Evolutionary conservation across 176 grass and related monocot genomes (phyloP).

Genomic region (Poa annua): DNA sequence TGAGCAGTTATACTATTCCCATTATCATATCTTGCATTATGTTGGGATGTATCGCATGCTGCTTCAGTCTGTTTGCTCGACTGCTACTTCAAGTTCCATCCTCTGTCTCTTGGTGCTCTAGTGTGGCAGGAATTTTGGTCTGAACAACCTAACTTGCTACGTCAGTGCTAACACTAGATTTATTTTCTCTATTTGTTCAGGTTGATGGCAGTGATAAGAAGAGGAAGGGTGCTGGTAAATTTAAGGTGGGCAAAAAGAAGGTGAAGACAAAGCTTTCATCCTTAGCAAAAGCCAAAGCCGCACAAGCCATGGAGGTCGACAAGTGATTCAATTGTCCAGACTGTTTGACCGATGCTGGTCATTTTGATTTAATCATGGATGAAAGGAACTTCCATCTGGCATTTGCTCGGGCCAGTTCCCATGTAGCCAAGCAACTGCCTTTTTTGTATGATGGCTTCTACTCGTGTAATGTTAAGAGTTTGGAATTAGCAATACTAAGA

Average conservation of each 20-base stretch:
- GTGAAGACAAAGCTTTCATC: slow-evolving; percentile 85
- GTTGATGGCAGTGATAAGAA: slow-evolving; percentile 67
- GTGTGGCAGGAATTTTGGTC: background rate
- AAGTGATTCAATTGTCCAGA: slow-evolving; percentile 38
- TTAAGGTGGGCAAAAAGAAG: slow-evolving; percentile 89
- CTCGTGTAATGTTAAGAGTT: no score
- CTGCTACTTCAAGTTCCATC: rapidly evolving
- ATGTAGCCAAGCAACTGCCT: background rate
- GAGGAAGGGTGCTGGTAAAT: slow-evolving; percentile 49
- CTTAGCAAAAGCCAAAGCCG: slow-evolving; percentile 70
- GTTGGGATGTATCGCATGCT: background rate
- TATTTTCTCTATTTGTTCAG: slow-evolving; percentile 37
- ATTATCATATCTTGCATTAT: background rate
- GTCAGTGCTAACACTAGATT: background rate
- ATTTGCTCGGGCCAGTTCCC: background rate
- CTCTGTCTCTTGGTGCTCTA: background rate
- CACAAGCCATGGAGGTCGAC: slow-evolving; percentile 85
- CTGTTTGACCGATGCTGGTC: background rate
- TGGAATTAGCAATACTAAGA: no score
- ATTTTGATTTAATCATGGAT: background rate
- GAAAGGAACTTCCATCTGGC: background rate
- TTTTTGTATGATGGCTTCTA: background rate
- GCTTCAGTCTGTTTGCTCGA: background rate
- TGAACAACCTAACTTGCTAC: background rate
- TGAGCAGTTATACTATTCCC: background rate